A percentile compares a stretch with the other conserved stretches of the same genome.
phyloP scores from a whole-genome alignment of 352 stramenopile genomes.

The Thalassiosira mediterranea region DNA sequence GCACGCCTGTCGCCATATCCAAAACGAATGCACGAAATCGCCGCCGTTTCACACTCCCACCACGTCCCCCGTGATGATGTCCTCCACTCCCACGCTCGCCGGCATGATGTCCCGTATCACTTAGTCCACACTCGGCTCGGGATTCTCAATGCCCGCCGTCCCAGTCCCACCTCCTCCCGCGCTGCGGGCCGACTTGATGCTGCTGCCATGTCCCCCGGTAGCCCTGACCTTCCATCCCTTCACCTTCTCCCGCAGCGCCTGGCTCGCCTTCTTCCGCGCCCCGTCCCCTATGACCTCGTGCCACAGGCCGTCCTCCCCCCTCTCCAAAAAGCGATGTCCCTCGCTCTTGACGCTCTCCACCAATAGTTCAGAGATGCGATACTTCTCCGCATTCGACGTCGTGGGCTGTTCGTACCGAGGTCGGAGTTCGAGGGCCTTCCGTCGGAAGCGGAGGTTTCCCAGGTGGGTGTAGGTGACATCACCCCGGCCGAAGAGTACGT shows the following conservation, averaged over 20 bases:
- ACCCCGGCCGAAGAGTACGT: slow-evolving; percentile 71
- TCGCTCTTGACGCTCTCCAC: slow-evolving; percentile 30
- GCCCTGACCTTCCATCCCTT: too few relatives aligned
- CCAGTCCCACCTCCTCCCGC: too few relatives aligned
- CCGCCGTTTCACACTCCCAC: too few relatives aligned
- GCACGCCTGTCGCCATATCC: too few relatives aligned
- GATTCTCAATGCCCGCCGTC: too few relatives aligned
- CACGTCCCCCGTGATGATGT: too few relatives aligned
- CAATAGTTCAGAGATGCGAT: slow-evolving; percentile 34
- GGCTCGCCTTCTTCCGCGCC: slow-evolving; percentile 44
- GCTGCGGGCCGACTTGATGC: too few relatives aligned
- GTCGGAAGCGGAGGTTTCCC: slow-evolving; percentile 59
- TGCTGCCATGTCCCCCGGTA: too few relatives aligned
- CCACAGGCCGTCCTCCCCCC: slow-evolving; percentile 40
- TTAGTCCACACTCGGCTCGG: too few relatives aligned
- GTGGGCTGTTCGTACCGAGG: slow-evolving; percentile 22
- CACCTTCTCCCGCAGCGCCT: slow-evolving; percentile 28
- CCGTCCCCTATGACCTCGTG: slow-evolving; percentile 40
- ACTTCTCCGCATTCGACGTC: slow-evolving; percentile 36
- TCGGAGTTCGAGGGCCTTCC: slow-evolving; percentile 78
- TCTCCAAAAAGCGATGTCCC: slow-evolving; percentile 47
- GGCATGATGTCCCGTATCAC: too few relatives aligned
- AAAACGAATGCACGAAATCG: too few relatives aligned
- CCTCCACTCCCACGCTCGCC: too few relatives aligned
- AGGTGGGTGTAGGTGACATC: slow-evolving; percentile 64